These are phyloP conservation scores for Canavalia gladiata DNA, from an alignment of 306 rosid species.

Conservation along the genomic window DNA sequence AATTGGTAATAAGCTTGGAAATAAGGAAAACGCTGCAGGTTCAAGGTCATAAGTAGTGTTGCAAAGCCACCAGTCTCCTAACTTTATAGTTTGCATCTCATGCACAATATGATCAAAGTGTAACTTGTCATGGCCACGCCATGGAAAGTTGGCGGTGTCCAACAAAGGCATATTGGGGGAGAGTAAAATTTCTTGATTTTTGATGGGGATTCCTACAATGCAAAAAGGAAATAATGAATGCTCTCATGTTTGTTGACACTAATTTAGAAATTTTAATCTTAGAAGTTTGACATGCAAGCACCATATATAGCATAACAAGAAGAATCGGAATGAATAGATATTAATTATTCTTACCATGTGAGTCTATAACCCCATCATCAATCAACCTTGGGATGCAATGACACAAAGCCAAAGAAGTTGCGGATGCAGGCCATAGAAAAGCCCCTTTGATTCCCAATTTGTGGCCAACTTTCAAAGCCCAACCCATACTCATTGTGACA, in stretches of 20 bases:
- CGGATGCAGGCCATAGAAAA: conserved; percentile 45
- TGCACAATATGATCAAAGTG: neutral
- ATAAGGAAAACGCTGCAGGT: conserved; percentile 35
- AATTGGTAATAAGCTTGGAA: conserved; percentile 48
- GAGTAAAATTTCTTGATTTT: conserved; percentile 40
- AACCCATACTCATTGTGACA: conserved; percentile 43
- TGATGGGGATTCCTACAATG: conserved; percentile 41
- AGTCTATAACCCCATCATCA: conserved; percentile 49
- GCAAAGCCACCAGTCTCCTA: conserved; percentile 53
- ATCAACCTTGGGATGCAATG: conserved; percentile 46
- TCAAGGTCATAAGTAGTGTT: conserved; percentile 50
- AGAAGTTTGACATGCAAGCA: too few relatives aligned
- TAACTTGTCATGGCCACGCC: conserved; percentile 5
- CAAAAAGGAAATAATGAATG: neutral
- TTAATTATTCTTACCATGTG: conserved; percentile 44
- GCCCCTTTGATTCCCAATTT: conserved; percentile 52
- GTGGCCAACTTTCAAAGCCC: conserved; percentile 52
- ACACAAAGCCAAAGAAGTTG: neutral
- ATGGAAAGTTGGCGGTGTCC: conserved; percentile 22
- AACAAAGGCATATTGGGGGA: conserved; percentile 47
- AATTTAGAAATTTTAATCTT: too few relatives aligned
- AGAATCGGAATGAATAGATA: neutral
- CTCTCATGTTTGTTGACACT: too few relatives aligned
- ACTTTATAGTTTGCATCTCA: conserved; percentile 10
- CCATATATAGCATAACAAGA: too few relatives aligned